These are phyloP conservation scores for Pseudocercospora fuligena DNA, from an alignment of 2,329 filamentous ascomycete species.

Conservation along the genomic window DNA sequence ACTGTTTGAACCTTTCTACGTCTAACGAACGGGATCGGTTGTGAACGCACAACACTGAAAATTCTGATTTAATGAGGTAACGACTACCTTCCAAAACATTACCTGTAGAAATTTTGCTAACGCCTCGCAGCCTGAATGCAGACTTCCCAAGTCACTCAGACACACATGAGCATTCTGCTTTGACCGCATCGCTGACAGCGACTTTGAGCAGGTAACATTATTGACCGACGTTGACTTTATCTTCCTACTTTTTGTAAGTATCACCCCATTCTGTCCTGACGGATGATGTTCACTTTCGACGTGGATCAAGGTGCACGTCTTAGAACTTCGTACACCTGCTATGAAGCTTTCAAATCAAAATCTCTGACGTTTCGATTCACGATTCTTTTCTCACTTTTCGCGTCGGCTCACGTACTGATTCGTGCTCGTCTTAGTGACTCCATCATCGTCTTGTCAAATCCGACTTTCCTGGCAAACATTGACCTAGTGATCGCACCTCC, in stretches of 20 bases:
- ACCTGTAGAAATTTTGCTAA: slow-evolving; percentile 5
- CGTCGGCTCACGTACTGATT: background rate
- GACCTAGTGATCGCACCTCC: background rate
- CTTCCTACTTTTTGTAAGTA: slow-evolving; percentile 16
- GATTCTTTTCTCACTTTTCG: background rate
- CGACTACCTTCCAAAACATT: background rate
- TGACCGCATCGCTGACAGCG: slow-evolving; percentile 14
- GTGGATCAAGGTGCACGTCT: slow-evolving; percentile 20
- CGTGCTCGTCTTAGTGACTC: background rate
- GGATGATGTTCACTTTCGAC: slow-evolving; percentile 29
- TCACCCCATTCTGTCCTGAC: background rate
- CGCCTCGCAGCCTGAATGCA: slow-evolving; percentile 21
- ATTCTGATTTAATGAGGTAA: slow-evolving; percentile 61
- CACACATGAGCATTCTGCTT: background rate
- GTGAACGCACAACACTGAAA: slow-evolving; percentile 67
- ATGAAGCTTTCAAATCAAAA: slow-evolving; percentile 36
- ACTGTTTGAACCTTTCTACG: slow-evolving; percentile 67
- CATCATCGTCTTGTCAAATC: too few species aligned
- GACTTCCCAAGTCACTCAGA: background rate
- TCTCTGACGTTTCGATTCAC: slow-evolving; percentile 29
- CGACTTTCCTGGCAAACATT: background rate
- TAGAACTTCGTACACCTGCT: slow-evolving; percentile 20
- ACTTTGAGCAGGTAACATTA: background rate
- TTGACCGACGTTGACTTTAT: background rate
- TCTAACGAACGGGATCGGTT: slow-evolving; percentile 54